Conservation (phyloP, 192 early-diverging fungal genomes). For the Backusella tuberculispora region DNA sequence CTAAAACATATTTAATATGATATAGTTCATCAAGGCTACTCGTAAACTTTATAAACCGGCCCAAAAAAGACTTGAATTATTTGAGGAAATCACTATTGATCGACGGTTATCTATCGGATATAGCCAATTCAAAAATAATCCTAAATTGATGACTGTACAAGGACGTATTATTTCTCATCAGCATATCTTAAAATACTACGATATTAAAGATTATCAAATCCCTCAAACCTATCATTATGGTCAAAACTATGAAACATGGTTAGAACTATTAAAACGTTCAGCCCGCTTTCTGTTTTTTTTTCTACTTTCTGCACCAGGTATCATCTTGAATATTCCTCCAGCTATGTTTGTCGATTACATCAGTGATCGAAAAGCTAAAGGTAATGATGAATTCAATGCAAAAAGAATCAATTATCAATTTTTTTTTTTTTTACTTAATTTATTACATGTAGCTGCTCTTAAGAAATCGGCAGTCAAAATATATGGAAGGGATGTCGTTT, state of each 20-base stretch:
- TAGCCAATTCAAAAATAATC: slow-evolving; percentile 78
- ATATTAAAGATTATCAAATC: slow-evolving; percentile 96
- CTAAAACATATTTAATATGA: too few species aligned
- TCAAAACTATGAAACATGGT: slow-evolving; percentile 53
- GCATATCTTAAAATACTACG: slow-evolving; percentile 86
- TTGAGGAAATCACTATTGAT: slow-evolving; percentile 85
- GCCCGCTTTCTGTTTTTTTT: slow-evolving; percentile 74
- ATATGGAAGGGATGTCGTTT: slow-evolving; percentile 92
- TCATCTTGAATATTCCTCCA: slow-evolving; percentile 58
- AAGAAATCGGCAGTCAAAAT: slow-evolving; percentile 92
- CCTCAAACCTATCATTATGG: slow-evolving; percentile 74
- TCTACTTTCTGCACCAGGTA: slow-evolving; percentile 80
- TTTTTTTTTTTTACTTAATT: background rate
- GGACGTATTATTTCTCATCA: slow-evolving; percentile 83
- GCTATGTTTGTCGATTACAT: slow-evolving; percentile 55
- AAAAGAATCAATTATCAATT: background rate
- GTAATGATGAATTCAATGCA: slow-evolving; percentile 25
- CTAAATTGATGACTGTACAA: slow-evolving; percentile 77
- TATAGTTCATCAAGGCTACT: slow-evolving; percentile 87
- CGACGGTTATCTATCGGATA: slow-evolving; percentile 88
- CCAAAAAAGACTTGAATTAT: slow-evolving; percentile 82
- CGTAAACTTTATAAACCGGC: slow-evolving; percentile 88
- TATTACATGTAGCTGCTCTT: slow-evolving; percentile 63
- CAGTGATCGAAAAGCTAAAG: slow-evolving; percentile 55
- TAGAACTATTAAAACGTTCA: slow-evolving; percentile 68